Base-by-base conservation (phyloP, 371 early-diverging fungal genomes). In the Mortierella sp. region DNA sequence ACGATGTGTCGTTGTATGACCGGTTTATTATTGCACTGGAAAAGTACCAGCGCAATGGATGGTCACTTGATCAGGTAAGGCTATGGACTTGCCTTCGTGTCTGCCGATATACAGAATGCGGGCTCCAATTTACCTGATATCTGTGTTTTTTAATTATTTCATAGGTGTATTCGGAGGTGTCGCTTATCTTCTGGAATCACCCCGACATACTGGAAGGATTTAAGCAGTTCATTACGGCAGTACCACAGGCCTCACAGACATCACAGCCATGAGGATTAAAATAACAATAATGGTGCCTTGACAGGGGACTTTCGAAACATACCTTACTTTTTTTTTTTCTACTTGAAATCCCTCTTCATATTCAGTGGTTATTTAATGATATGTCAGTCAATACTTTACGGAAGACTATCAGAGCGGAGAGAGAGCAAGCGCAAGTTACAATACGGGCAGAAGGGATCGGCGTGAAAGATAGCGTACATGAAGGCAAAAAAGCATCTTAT, bases 131-230 rank as follows among this genome's bases (percentile, higher is more conserved):
- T n/a, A n/a, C n/a, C n/a, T n/a, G n/a, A n/a, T 34, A 11, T 1
- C 14, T 34, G 1, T 1, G 37, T 34, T 14, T 31, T 46, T 28
- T 43, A 1, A 12, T 26, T 11, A 27, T 8, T 21, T 0, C 8
- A 34, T 52, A 72, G 72, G 72, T 75, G 14, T 75, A 75, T 42
- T 75, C 76, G 23, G 76, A 75, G 28, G 76, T 75, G 15, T 75
- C 76, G 23, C 64, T 75, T 24, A 75, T 75, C 58, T 75, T 75
- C 34, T 75, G 76, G 76, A 75, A 75, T 42, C 76, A 75, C 50
- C 76, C 76, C 6, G 69, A 75, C 37, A 60, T 60, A 42, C 39
- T 75, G 27, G 63, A 52, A 49, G 76, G 64, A 49, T 75, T 75
- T 37, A 75, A 75, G 50, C 56, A 60, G 31, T 75, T 75, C 28